phyloP scores from a whole-genome alignment of 2,329 filamentous ascomycete genomes.

The Myotisia sp. region DNA sequence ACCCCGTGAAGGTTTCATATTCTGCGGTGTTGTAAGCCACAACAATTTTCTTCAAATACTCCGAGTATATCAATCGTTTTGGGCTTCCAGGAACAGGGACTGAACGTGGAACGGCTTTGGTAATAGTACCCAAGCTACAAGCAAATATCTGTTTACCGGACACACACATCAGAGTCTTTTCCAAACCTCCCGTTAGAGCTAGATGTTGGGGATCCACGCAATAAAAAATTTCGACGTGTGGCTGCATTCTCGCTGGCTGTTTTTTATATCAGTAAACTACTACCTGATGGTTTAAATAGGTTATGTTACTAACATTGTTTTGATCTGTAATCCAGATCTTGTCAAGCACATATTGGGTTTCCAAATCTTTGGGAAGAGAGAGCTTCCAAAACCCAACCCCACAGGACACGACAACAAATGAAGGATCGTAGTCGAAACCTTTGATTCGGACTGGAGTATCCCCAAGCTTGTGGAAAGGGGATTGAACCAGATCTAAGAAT shows the following conservation, averaged over 20 bases:
- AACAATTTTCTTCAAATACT: constrained; percentile 34
- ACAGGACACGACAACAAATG: constrained; percentile 23
- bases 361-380: constrained; percentile 17
- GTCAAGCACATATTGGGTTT: constrained; percentile 19
- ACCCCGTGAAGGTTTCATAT: constrained; percentile 14
- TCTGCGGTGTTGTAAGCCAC: constrained; percentile 30
- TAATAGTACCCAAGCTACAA: constrained; percentile 32
- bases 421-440: constrained; percentile 14
- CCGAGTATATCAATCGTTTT: constrained; percentile 32
- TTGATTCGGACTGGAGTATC: constrained; percentile 26
- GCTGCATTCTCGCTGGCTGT: constrained; percentile 27
- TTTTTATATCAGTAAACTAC: constrained; percentile 9
- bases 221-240: constrained; percentile 22
- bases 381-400: constrained; percentile 27
- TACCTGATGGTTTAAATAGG: not conserved
- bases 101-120: constrained; percentile 28
- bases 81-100: constrained; percentile 30
- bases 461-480: constrained; percentile 20
- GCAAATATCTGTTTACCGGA: constrained; percentile 35
- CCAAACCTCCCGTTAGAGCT: constrained; percentile 17
- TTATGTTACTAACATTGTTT: constrained; percentile 22
- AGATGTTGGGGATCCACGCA: constrained; percentile 19
- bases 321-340: constrained; percentile 31
- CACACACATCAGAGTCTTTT: constrained; percentile 35
- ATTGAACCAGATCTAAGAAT: constrained; percentile 21